Evolutionary conservation across 2,329 filamentous ascomycete genomes (phyloP).

Genomic region (Waltergamsia citrina): DNA sequence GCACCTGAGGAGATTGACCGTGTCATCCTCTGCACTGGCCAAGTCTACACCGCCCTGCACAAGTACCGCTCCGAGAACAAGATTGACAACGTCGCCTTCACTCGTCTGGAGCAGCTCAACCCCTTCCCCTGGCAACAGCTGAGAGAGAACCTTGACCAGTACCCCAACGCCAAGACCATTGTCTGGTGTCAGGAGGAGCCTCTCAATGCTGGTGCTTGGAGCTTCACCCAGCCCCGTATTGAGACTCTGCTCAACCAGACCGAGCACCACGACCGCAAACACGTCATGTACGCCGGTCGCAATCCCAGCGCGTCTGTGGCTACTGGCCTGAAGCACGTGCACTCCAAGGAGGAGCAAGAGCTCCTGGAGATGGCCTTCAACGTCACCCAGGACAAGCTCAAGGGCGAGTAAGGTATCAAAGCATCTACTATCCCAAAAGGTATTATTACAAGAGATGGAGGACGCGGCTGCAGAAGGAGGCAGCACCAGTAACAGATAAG

Average conservation of each 20-base stretch:
- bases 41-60: slow-evolving; percentile 83
- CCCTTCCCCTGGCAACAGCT: slow-evolving; percentile 98
- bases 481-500: not conserved
- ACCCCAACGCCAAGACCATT: slow-evolving; percentile 95
- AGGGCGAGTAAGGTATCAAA: slow-evolving; percentile 56
- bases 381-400: slow-evolving; percentile 59
- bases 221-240: slow-evolving; percentile 91
- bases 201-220: slow-evolving; percentile 94
- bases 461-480: too few species aligned
- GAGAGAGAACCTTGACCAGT: slow-evolving; percentile 91
- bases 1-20: slow-evolving; percentile 81
- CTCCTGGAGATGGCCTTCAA: slow-evolving; percentile 58
- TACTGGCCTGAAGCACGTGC: slow-evolving; percentile 79
- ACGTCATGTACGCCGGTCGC: slow-evolving; percentile 94
- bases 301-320: slow-evolving; percentile 90
- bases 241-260: slow-evolving; percentile 95
- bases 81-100: slow-evolving; percentile 86
- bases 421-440: not conserved
- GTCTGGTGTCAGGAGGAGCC: slow-evolving; percentile 98
- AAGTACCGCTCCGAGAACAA: slow-evolving; percentile 86
- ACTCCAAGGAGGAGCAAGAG: slow-evolving; percentile 88
- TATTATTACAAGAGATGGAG: too few species aligned
- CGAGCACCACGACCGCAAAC: slow-evolving; percentile 83
- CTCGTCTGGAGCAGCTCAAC: slow-evolving; percentile 93
- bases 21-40: slow-evolving; percentile 87